Percentiles rank a stretch among this genome's conserved stretches.
These are phyloP conservation scores for Saturnispora kantuleensis DNA, from an alignment of 805 yeast species.

Conservation along the genomic window DNA sequence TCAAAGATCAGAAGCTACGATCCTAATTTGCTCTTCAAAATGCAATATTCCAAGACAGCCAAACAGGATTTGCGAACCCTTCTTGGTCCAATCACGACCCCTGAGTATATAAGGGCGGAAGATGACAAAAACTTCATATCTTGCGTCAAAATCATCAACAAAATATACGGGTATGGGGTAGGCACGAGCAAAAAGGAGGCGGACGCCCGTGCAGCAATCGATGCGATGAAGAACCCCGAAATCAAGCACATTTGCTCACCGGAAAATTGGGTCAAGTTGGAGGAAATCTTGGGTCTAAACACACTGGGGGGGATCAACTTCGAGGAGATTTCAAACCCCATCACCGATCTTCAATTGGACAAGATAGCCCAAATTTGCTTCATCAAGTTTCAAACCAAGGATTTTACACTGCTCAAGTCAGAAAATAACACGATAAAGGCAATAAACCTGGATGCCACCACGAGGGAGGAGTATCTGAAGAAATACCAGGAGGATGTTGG, in stretches of 20 bases:
- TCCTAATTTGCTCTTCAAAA: constrained; percentile 10
- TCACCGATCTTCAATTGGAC: constrained; percentile 3
- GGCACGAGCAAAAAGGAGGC: constrained; percentile 69
- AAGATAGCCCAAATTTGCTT: constrained; percentile 8
- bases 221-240: constrained; percentile 31
- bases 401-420: constrained; percentile 9
- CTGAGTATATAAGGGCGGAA: constrained; percentile 36
- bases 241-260: constrained; percentile 9
- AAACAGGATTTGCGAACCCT: constrained; percentile 59
- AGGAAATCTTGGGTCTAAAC: constrained; percentile 9
- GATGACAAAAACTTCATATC: constrained; percentile 21
- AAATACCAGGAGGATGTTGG: too few relatives aligned
- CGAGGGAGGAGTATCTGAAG: too few relatives aligned
- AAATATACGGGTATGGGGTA: constrained; percentile 58
- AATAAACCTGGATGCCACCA: not conserved
- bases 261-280: constrained; percentile 11
- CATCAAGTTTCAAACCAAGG: constrained; percentile 8
- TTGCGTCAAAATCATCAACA: constrained; percentile 54
- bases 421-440: constrained; percentile 9
- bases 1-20: constrained; percentile 17
- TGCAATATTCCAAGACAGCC: constrained; percentile 13
- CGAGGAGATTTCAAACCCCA: constrained; percentile 3
- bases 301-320: constrained; percentile 12
- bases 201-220: constrained; percentile 74
- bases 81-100: constrained; percentile 38